phyloP scores from a whole-genome alignment of 2,329 filamentous ascomycete genomes.

The Juglanconis juglandina region DNA sequence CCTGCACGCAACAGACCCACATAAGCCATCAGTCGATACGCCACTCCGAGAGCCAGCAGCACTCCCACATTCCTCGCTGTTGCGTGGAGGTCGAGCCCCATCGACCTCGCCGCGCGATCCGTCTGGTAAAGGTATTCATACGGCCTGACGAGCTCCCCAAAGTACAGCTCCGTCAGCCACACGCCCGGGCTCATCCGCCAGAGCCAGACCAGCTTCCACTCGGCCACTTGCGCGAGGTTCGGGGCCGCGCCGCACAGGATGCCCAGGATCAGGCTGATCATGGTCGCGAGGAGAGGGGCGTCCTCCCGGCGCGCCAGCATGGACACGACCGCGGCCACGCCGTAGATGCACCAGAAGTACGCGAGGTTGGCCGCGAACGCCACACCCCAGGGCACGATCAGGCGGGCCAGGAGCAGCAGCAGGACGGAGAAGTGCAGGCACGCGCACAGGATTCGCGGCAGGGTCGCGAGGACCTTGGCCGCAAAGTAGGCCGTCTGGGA shows the following conservation, averaged over 20 bases:
- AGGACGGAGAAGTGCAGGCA: constrained; percentile 54
- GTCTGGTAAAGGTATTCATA: constrained; percentile 49
- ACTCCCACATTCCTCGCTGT: constrained; percentile 44
- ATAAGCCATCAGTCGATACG: constrained; percentile 44
- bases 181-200: constrained; percentile 52
- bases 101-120: constrained; percentile 38
- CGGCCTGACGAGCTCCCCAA: constrained; percentile 47
- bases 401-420: constrained; percentile 45
- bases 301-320: constrained; percentile 55
- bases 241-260: constrained; percentile 54
- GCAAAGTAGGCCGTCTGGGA: constrained; percentile 54
- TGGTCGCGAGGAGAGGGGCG: constrained; percentile 53
- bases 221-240: constrained; percentile 42
- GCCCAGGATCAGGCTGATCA: constrained; percentile 51
- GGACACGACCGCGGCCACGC: constrained; percentile 48
- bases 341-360: constrained; percentile 59
- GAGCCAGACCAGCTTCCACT: constrained; percentile 53
- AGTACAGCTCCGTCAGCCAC: constrained; percentile 56
- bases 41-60: constrained; percentile 40
- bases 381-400: constrained; percentile 45
- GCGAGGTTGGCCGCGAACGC: constrained; percentile 49
- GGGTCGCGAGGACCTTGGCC: constrained; percentile 50
- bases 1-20: constrained; percentile 23
- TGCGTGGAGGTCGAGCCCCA: constrained; percentile 45
- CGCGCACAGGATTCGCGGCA: constrained; percentile 48